These are phyloP conservation scores for Paraphaeosphaeria sporulosa DNA, from an alignment of 2,329 filamentous ascomycete genomes.

Conservation along the genomic window DNA sequence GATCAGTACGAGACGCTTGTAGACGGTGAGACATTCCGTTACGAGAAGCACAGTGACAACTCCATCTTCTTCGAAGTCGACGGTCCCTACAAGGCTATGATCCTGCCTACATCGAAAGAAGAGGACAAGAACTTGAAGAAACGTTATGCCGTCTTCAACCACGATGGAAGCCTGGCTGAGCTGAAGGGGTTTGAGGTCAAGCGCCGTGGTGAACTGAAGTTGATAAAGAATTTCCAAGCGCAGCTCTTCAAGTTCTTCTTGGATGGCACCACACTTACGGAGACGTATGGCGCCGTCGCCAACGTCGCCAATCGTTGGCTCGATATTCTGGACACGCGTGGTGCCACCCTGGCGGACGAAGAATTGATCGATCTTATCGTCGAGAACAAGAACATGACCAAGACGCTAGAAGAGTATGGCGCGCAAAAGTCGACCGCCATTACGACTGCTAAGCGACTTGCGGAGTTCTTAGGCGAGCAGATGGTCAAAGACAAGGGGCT, in stretches of 20 bases:
- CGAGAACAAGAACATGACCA: slow-evolving; percentile 97
- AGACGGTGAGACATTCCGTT: slow-evolving; percentile 81
- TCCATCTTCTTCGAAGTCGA: slow-evolving; percentile 99
- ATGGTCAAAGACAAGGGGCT: slow-evolving; percentile 99
- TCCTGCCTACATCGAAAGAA: slow-evolving; percentile 95
- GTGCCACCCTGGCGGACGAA: slow-evolving; percentile 89
- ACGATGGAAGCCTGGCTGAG: slow-evolving; percentile 93
- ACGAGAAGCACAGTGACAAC: slow-evolving; percentile 97
- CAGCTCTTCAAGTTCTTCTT: slow-evolving; percentile 99
- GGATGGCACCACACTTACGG: slow-evolving; percentile 83
- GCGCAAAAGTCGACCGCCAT: slow-evolving; percentile 98
- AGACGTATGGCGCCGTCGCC: slow-evolving; percentile 91
- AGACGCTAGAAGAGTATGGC: slow-evolving; percentile 96
- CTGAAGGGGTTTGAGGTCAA: slow-evolving; percentile 98
- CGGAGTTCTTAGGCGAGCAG: slow-evolving; percentile 95
- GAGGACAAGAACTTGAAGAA: slow-evolving; percentile 99
- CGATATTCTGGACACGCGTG: slow-evolving; percentile 89
- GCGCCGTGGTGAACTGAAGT: slow-evolving; percentile 93
- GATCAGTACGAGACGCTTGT: slow-evolving; percentile 93
- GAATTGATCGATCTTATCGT: slow-evolving; percentile 99
- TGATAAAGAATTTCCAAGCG: slow-evolving; percentile 99
- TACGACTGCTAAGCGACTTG: slow-evolving; percentile 91
- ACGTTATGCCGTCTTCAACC: slow-evolving; percentile 98
- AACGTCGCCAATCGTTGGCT: slow-evolving; percentile 97
- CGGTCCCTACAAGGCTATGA: slow-evolving; percentile 96